Percentiles rank a stretch among this genome's conserved stretches.
phyloP scores from a whole-genome alignment of 306 rosid species.

The Glycyrrhiza uralensis region DNA sequence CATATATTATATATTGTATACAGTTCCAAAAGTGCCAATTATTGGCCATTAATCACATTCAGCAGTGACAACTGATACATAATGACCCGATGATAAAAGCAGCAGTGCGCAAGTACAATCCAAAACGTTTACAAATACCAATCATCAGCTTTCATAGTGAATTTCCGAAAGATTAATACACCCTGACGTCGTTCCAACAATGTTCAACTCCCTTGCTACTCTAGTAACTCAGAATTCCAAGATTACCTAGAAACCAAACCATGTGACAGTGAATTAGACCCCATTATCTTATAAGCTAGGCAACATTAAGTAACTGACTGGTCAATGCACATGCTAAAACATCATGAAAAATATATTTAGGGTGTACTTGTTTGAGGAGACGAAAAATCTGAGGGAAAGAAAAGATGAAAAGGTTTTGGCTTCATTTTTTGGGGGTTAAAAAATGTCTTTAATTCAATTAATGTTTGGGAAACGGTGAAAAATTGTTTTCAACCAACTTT shows the following conservation, averaged over 20 bases:
- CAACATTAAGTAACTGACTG: neutral
- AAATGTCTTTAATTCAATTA: neutral
- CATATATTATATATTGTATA: too few species aligned
- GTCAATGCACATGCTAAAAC: neutral
- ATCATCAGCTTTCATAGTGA: neutral
- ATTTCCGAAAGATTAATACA: neutral
- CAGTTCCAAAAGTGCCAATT: neutral
- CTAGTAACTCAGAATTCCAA: conserved; percentile 2
- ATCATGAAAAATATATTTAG: neutral
- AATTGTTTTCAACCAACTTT: neutral
- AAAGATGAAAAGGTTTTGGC: neutral
- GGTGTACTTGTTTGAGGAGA: neutral
- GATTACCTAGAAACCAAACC: conserved; percentile 22
- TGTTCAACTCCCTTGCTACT: neutral
- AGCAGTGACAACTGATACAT: neutral
- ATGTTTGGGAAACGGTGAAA: neutral
- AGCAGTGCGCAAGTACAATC: neutral
- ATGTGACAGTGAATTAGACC: neutral
- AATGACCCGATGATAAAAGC: neutral
- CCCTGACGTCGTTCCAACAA: conserved; percentile 10
- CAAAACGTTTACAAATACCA: neutral
- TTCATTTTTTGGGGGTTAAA: neutral
- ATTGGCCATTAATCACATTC: neutral
- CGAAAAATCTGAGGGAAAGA: neutral
- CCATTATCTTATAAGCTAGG: neutral